A percentile compares a stretch with the other conserved stretches of the same genome.
Evolutionary conservation across 371 early-diverging fungal genomes (phyloP).

Genomic region (Mucor lusitanicus): DNA sequence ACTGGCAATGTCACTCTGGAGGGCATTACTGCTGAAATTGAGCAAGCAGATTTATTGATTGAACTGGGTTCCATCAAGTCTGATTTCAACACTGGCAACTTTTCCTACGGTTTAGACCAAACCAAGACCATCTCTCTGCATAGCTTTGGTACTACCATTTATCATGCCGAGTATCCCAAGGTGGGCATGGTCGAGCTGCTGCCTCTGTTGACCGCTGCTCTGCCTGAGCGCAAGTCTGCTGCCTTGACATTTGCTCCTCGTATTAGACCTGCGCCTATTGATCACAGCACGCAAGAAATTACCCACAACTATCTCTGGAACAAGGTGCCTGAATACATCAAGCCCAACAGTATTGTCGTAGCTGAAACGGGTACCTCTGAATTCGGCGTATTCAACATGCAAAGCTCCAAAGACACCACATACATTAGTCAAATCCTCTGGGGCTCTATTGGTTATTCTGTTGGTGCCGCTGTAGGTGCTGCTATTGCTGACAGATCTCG

Average conservation of each 20-base stretch:
- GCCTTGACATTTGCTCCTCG: constrained; percentile 19
- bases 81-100: constrained; percentile 59
- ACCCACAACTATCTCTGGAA: constrained; percentile 52
- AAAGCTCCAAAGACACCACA: constrained; percentile 31
- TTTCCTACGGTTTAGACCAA: constrained; percentile 31
- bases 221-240: constrained; percentile 21
- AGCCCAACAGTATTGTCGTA: constrained; percentile 36
- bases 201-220: constrained; percentile 29
- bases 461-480: constrained; percentile 39
- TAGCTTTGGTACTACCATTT: constrained; percentile 33
- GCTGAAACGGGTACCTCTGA: constrained; percentile 57
- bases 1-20: constrained; percentile 31
- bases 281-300: constrained; percentile 12
- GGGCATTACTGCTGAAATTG: constrained; percentile 35
- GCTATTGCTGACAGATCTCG: constrained; percentile 36
- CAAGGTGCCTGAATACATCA: constrained; percentile 33
- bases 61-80: constrained; percentile 47
- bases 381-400: constrained; percentile 43
- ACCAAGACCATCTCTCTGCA: constrained; percentile 42
- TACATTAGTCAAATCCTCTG: constrained; percentile 45
- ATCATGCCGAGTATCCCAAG: constrained; percentile 36
- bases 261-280: constrained; percentile 15
- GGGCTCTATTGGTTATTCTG: constrained; percentile 50
- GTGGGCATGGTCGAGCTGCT: constrained; percentile 42
- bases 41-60: constrained; percentile 42